Percentiles rank a stretch among this genome's conserved stretches.
phyloP scores from a whole-genome alignment of 192 early-diverging fungal genomes.

The Neocallimastix lanati region DNA sequence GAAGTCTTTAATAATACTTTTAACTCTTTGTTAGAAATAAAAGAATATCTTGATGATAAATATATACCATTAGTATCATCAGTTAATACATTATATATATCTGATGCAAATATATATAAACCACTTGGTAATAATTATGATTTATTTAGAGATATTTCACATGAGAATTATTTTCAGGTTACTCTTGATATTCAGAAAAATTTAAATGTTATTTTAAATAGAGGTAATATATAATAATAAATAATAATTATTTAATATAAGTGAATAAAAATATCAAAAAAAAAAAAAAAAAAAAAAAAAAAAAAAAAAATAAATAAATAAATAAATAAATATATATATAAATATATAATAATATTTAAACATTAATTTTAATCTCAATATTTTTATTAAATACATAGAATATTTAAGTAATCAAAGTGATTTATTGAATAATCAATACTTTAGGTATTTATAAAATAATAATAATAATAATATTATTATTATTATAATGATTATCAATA shows the following conservation, averaged over 20 bases:
- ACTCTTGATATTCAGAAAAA: not conserved
- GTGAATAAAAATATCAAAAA: too few species aligned
- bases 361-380: too few species aligned
- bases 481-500: too few species aligned
- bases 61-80: not conserved
- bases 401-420: not conserved
- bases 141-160: not conserved
- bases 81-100: not conserved
- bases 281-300: too few species aligned
- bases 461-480: too few species aligned
- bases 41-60: not conserved
- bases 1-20: not conserved
- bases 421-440: not conserved
- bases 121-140: not conserved
- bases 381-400: too few species aligned
- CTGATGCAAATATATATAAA: not conserved
- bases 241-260: too few species aligned
- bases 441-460: not conserved
- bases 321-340: too few species aligned
- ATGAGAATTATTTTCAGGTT: not conserved
- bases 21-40: not conserved
- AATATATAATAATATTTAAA: too few species aligned
- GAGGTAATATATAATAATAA: too few species aligned
- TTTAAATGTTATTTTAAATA: not conserved
- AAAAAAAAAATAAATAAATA: too few species aligned